A percentile compares a stretch with the other conserved stretches of the same genome.
phyloP scores from a whole-genome alignment of 2,329 filamentous ascomycete genomes.

The Penicillium sclerotiorum region DNA sequence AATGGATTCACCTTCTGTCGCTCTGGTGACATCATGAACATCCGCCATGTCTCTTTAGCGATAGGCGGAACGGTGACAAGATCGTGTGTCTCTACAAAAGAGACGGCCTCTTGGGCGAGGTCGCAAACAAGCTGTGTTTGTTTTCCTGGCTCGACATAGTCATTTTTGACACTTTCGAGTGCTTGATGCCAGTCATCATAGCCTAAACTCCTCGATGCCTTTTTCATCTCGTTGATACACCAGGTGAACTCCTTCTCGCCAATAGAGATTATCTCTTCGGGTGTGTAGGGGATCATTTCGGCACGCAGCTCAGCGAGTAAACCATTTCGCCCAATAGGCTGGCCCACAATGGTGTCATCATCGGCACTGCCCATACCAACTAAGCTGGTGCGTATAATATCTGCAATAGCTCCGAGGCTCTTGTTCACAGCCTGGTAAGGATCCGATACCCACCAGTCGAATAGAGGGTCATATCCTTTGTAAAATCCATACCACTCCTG shows the following conservation, averaged over 20 bases:
- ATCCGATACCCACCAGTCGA: slow-evolving; percentile 59
- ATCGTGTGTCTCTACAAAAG: slow-evolving; percentile 57
- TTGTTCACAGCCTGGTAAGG: slow-evolving; percentile 44
- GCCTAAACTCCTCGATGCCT: slow-evolving; percentile 53
- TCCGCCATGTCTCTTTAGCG: slow-evolving; percentile 57
- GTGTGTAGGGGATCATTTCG: slow-evolving; percentile 62
- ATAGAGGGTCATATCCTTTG: slow-evolving; percentile 58
- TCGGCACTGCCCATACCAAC: slow-evolving; percentile 50
- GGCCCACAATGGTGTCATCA: slow-evolving; percentile 57
- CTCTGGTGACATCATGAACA: slow-evolving; percentile 59
- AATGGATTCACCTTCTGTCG: slow-evolving; percentile 61
- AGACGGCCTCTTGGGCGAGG: slow-evolving; percentile 55
- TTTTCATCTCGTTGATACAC: slow-evolving; percentile 60
- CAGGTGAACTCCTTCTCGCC: slow-evolving; percentile 48
- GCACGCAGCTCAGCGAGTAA: slow-evolving; percentile 56
- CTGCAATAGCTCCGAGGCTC: slow-evolving; percentile 40
- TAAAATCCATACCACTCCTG: slow-evolving; percentile 57
- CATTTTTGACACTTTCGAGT: slow-evolving; percentile 59
- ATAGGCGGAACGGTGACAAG: slow-evolving; percentile 59
- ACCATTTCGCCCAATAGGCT: slow-evolving; percentile 58
- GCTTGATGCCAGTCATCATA: slow-evolving; percentile 56
- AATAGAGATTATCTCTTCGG: slow-evolving; percentile 56
- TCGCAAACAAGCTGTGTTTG: slow-evolving; percentile 57
- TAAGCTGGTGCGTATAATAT: slow-evolving; percentile 45
- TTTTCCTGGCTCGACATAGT: slow-evolving; percentile 57